These are phyloP conservation scores for Botryobasidium botryosum DNA, from an alignment of 768 basidiomycete genomes.

Conservation along the genomic window DNA sequence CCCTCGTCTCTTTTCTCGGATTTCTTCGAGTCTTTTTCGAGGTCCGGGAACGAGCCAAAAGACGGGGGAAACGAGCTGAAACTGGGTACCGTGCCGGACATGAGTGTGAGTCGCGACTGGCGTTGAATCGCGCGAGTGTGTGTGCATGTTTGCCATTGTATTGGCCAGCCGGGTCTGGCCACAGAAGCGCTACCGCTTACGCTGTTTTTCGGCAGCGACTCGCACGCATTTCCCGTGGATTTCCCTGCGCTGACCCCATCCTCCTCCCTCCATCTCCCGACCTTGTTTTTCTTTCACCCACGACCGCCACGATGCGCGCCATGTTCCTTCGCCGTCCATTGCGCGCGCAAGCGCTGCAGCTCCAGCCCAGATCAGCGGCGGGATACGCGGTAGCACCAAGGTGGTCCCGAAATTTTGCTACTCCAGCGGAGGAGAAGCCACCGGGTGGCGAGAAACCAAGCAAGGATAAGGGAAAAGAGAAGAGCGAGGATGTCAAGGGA, in stretches of 20 bases:
- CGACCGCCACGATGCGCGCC: neutral
- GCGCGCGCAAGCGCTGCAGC: neutral
- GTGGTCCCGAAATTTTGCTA: neutral
- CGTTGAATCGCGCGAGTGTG: too few species aligned
- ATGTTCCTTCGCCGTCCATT: neutral
- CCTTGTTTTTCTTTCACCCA: neutral
- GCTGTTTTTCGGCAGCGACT: neutral
- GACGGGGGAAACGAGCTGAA: too few species aligned
- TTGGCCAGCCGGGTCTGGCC: neutral
- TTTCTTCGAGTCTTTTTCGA: too few species aligned
- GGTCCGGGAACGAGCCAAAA: too few species aligned
- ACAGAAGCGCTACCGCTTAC: neutral
- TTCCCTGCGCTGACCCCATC: neutral
- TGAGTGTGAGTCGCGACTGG: too few species aligned
- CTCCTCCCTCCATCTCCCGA: neutral
- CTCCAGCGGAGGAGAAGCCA: neutral
- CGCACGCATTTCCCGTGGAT: neutral
- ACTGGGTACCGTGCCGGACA: too few species aligned
- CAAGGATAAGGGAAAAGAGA: conserved; percentile 1
- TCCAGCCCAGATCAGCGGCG: neutral
- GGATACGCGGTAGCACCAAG: too few species aligned
- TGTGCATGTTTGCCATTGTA: neutral
- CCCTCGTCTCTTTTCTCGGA: too few species aligned
- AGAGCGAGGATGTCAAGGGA: neutral
- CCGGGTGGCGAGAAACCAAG: neutral